A percentile compares a stretch with the other conserved stretches of the same genome.
Conservation (phyloP, 345 rosid genomes). For the Linum lewisii region DNA sequence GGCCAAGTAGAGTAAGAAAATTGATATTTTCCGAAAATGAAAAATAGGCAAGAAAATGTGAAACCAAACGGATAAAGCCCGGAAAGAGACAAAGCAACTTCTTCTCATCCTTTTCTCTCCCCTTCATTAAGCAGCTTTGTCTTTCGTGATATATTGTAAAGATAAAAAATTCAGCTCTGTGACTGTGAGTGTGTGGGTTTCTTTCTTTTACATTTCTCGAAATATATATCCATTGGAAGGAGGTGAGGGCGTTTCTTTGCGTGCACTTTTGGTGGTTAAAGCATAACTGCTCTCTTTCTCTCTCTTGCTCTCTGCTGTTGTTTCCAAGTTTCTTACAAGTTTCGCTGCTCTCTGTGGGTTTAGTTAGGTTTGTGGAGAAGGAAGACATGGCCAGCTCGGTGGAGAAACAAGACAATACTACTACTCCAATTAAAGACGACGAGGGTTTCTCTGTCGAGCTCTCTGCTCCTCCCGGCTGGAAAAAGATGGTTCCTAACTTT, state of each 20-base stretch:
- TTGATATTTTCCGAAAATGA: no score
- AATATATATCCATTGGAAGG: not conserved
- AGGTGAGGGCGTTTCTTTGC: not conserved
- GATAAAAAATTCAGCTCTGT: not conserved
- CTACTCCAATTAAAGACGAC: slow-evolving; percentile 15
- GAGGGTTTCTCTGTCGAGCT: slow-evolving; percentile 37
- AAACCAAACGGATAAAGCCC: not conserved
- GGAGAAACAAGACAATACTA: slow-evolving; percentile 12
- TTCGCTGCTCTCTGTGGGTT: not conserved
- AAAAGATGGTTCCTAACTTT: slow-evolving; percentile 22
- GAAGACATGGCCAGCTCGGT: slow-evolving; percentile 23
- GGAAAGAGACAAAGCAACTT: not conserved
- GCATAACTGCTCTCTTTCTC: not conserved
- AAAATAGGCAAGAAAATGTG: no score
- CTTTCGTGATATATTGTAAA: not conserved
- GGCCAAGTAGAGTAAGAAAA: no score
- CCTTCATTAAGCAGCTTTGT: not conserved
- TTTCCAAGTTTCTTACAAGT: not conserved
- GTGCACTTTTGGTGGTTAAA: not conserved
- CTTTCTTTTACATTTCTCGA: not conserved
- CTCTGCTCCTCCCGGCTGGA: slow-evolving; percentile 42
- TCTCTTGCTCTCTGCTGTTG: not conserved
- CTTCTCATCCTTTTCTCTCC: not conserved
- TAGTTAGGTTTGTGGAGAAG: not conserved
- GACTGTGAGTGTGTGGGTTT: not conserved